phyloP scores from a whole-genome alignment of 139 green algal species.

The Haematococcus sp. region DNA sequence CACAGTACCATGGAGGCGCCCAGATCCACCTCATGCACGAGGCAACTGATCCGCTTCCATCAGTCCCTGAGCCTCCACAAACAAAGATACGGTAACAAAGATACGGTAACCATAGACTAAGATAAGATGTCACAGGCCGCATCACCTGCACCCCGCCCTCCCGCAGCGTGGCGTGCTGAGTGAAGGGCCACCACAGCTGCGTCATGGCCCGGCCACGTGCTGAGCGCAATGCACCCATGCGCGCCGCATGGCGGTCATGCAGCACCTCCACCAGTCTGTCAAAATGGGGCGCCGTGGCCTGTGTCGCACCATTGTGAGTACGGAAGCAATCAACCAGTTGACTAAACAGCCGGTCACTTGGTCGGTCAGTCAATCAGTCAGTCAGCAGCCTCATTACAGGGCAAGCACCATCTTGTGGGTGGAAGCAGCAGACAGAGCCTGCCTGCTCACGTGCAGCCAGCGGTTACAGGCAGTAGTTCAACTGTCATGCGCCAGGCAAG shows the following conservation, averaged over 20 bases:
- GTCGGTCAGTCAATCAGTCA: no score
- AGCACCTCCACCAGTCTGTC: conserved; percentile 47
- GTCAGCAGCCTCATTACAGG: no score
- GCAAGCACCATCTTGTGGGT: no score
- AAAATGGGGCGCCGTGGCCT: conserved; percentile 42
- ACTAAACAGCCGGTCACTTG: no score
- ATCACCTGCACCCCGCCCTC: conserved; percentile 6
- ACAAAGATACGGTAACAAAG: conserved; percentile 41
- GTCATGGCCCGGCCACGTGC: conserved; percentile 14
- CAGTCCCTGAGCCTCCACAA: no score
- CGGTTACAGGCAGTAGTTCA: no score
- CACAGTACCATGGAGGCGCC: no score
- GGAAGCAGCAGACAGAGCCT: no score
- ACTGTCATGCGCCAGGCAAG: no score
- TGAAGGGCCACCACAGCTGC: conserved; percentile 96
- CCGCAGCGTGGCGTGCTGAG: conserved; percentile 76
- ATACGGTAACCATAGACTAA: not conserved
- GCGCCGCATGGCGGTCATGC: conserved; percentile 28
- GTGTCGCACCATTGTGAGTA: not conserved
- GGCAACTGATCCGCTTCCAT: no score
- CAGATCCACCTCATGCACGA: no score
- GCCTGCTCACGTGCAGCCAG: no score
- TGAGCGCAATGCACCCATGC: not conserved
- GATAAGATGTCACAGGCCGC: not conserved
- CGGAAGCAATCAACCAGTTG: not conserved